phyloP scores from a whole-genome alignment of 202 grass and related monocot genomes.

The Panicum virgatum region DNA sequence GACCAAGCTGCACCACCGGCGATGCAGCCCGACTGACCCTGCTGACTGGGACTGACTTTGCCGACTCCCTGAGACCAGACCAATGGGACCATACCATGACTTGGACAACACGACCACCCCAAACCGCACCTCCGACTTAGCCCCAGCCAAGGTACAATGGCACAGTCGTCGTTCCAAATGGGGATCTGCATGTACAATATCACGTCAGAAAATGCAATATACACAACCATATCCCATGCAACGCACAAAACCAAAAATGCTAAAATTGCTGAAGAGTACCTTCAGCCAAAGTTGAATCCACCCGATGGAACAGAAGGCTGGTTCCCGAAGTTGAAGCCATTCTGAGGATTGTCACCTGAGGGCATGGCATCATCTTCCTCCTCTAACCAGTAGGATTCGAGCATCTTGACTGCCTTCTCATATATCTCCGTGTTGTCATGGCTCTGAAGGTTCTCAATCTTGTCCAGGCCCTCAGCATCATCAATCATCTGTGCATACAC shows the following conservation, averaged over 20 bases:
- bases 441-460: conserved; percentile 99
- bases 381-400: conserved; percentile 92
- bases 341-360: conserved; percentile 52
- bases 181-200: conserved; percentile 48
- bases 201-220: conserved; percentile 33
- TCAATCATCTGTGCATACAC: conserved; percentile 86
- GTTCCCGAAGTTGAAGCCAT: conserved; percentile 72
- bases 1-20: conserved; percentile 45
- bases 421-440: conserved; percentile 99
- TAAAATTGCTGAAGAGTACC: conserved; percentile 14
- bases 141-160: conserved; percentile 50
- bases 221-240: background rate
- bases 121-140: conserved; percentile 47
- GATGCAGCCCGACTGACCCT: conserved; percentile 49
- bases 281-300: conserved; percentile 84
- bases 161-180: conserved; percentile 31
- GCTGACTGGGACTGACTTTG: conserved; percentile 53
- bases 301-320: conserved; percentile 65
- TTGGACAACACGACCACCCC: conserved; percentile 50
- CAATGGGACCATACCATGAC: conserved; percentile 48
- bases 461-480: conserved; percentile 93
- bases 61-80: conserved; percentile 60
- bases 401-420: conserved; percentile 98
- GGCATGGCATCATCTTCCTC: conserved; percentile 77
- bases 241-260: background rate